Conservation (phyloP, 2,329 filamentous ascomycete genomes). For the Ophiocordyceps camponoti-rufipedis region DNA sequence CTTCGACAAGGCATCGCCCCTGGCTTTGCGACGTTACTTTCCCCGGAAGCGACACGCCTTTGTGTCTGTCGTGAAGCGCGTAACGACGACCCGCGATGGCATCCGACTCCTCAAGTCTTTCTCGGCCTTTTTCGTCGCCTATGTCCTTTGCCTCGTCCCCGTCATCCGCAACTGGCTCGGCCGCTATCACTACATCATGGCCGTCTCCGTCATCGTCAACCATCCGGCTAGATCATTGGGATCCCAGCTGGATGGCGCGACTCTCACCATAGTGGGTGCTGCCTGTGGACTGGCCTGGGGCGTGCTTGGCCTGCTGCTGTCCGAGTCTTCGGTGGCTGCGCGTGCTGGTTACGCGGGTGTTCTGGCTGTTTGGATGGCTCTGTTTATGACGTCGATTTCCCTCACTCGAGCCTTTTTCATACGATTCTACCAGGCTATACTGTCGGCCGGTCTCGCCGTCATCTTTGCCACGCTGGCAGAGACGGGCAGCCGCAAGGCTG, state of each 20-base stretch:
- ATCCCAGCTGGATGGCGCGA: constrained; percentile 35
- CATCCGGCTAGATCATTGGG: constrained; percentile 37
- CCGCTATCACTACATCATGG: constrained; percentile 34
- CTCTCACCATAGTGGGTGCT: constrained; percentile 34
- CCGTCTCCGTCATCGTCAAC: constrained; percentile 36
- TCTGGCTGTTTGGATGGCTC: constrained; percentile 32
- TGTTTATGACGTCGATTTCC: constrained; percentile 32
- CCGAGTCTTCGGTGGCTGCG: constrained; percentile 27
- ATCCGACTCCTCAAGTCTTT: constrained; percentile 34
- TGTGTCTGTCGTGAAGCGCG: constrained; percentile 16
- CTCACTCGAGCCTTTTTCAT: constrained; percentile 36
- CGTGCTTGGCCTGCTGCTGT: constrained; percentile 31
- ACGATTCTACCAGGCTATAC: constrained; percentile 33
- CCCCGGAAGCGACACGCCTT: constrained; percentile 27
- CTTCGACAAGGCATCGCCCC: constrained; percentile 26
- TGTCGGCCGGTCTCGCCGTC: constrained; percentile 36
- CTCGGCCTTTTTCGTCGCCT: constrained; percentile 36
- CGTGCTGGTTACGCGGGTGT: constrained; percentile 32
- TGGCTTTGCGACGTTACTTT: constrained; percentile 27
- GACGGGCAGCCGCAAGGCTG: constrained; percentile 19
- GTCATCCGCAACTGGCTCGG: constrained; percentile 30
- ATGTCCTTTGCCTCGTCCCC: constrained; percentile 35
- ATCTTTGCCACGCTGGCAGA: constrained; percentile 34
- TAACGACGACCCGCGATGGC: constrained; percentile 30
- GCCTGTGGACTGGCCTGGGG: constrained; percentile 37